These are phyloP conservation scores for Plasmodium adleri DNA, from an alignment of 169 alveolate species.

Conservation along the genomic window DNA sequence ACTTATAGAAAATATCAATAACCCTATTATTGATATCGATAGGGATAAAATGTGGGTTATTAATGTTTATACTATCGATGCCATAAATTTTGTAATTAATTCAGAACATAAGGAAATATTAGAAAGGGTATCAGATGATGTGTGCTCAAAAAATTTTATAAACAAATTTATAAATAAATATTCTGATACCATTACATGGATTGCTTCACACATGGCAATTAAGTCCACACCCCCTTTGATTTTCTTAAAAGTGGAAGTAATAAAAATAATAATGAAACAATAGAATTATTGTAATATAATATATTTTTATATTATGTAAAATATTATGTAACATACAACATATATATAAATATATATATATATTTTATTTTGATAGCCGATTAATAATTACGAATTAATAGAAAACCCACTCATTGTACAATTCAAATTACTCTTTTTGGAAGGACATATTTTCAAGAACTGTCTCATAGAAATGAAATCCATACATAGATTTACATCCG, in stretches of 20 bases:
- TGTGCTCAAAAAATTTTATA: constrained; percentile 57
- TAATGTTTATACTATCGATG: constrained; percentile 17
- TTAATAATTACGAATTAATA: constrained; percentile 9
- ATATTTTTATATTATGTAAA: too few species aligned
- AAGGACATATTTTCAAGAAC: constrained; percentile 22
- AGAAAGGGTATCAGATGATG: constrained; percentile 52
- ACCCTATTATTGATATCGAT: constrained; percentile 24
- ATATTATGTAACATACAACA: too few species aligned
- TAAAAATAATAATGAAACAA: background rate
- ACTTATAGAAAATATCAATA: constrained; percentile 23
- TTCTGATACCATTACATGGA: constrained; percentile 26
- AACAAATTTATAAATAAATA: constrained; percentile 21
- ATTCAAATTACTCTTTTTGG: constrained; percentile 8
- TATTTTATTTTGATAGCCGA: constrained; percentile 16
- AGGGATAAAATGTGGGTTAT: constrained; percentile 45
- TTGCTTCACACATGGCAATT: constrained; percentile 25
- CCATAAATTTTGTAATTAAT: background rate
- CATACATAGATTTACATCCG: constrained; percentile 38
- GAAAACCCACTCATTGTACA: constrained; percentile 30
- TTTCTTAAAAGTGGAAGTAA: constrained; percentile 31
- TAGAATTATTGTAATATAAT: too few species aligned
- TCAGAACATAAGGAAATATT: constrained; percentile 30
- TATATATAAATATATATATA: background rate
- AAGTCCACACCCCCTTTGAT: constrained; percentile 27
- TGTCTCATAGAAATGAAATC: constrained; percentile 39